Evolutionary conservation across 129 eudicot species (phyloP).

Genomic region (Silybum marianum): DNA sequence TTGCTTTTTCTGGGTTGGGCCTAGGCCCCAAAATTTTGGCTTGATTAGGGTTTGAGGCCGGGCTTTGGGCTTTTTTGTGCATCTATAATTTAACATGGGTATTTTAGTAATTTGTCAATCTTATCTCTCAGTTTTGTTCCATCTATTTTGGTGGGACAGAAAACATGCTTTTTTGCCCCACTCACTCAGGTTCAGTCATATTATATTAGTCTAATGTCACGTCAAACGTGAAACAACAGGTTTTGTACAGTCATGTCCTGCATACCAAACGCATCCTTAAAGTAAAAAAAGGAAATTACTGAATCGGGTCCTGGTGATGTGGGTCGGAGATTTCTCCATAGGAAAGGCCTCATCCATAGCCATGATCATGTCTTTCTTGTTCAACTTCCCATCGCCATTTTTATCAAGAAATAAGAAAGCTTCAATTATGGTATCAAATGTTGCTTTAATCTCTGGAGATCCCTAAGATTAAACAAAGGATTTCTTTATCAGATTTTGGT

Average conservation of each 20-base stretch:
- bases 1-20: too few relatives aligned
- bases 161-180: background rate
- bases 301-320: slow-evolving; percentile 56
- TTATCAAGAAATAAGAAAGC: slow-evolving; percentile 74
- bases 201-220: background rate
- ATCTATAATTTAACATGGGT: background rate
- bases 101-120: background rate
- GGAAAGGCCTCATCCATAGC: slow-evolving; percentile 58
- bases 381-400: slow-evolving; percentile 71
- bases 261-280: background rate
- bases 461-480: slow-evolving; percentile 37
- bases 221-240: background rate
- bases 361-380: slow-evolving; percentile 60
- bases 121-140: background rate
- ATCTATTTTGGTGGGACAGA: background rate
- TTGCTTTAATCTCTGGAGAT: slow-evolving; percentile 47
- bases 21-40: background rate
- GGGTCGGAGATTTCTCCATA: slow-evolving; percentile 64
- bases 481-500: background rate
- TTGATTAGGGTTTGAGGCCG: background rate
- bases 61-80: background rate
- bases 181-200: background rate
- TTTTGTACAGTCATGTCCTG: background rate
- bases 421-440: slow-evolving; percentile 59
- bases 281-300: slow-evolving; percentile 23